Percentiles rank a stretch among this genome's conserved stretches.
phyloP scores from a whole-genome alignment of 192 early-diverging fungal genomes.

The Phlyctochytrium planicorne region DNA sequence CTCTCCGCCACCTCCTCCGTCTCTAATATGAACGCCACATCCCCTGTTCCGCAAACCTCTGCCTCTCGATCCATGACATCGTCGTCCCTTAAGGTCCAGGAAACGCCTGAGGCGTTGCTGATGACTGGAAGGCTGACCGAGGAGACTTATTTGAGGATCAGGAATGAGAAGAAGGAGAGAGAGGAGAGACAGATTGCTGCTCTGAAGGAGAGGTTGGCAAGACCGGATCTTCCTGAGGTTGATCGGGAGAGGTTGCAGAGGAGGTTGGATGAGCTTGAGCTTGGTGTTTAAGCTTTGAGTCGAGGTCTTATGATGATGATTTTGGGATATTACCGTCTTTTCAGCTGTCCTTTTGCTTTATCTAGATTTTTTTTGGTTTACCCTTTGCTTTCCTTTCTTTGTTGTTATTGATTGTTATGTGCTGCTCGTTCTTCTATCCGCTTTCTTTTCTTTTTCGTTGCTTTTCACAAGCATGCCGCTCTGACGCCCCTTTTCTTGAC shows the following conservation, averaged over 20 bases:
- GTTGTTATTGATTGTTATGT: too few relatives aligned
- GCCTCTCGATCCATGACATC: background rate
- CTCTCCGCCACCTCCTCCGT: background rate
- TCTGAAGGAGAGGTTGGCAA: conserved; percentile 7
- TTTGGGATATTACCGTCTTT: too few relatives aligned
- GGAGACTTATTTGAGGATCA: background rate
- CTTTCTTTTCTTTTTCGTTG: too few relatives aligned
- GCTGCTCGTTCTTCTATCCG: too few relatives aligned
- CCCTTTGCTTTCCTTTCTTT: too few relatives aligned
- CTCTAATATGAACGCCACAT: background rate
- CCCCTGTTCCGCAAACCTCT: background rate
- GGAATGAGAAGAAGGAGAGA: background rate
- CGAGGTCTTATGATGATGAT: background rate
- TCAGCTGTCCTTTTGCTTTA: too few relatives aligned
- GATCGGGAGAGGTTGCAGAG: conserved; percentile 6
- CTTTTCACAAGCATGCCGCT: too few relatives aligned
- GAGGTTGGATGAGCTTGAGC: conserved; percentile 11
- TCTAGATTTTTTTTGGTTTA: too few relatives aligned
- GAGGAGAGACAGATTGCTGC: conserved; percentile 3
- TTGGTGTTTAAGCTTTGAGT: background rate
- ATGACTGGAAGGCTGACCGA: background rate
- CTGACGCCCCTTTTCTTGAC: too few relatives aligned
- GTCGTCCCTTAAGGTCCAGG: background rate
- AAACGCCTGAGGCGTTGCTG: background rate
- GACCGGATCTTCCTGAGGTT: background rate